These are phyloP conservation scores for Eucalyptus tenuipes DNA, from an alignment of 345 rosid species.

Conservation along the genomic window DNA sequence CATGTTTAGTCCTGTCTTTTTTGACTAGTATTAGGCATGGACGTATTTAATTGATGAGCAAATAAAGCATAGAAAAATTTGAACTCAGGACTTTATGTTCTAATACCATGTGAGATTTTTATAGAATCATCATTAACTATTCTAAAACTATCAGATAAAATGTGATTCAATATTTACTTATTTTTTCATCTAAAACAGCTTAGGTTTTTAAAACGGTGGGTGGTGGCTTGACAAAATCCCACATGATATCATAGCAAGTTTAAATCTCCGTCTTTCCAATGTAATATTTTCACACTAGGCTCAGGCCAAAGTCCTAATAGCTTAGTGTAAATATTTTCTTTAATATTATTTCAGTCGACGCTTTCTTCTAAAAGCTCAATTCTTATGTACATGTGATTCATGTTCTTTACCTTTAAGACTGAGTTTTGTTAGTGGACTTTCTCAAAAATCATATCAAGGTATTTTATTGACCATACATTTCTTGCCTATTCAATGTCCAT, in stretches of 20 bases:
- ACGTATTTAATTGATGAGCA: neutral
- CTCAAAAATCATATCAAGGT: neutral
- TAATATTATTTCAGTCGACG: fast-evolving
- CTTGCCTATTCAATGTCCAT: neutral
- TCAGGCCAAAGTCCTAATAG: neutral
- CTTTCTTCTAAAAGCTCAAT: neutral
- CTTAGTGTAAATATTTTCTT: neutral
- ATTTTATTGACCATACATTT: neutral
- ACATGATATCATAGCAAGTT: fast-evolving
- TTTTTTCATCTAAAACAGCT: no score
- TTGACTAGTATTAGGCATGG: neutral
- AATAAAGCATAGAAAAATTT: no score
- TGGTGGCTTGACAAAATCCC: fast-evolving
- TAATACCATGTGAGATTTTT: no score
- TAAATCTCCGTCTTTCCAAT: neutral
- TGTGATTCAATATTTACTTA: fast-evolving
- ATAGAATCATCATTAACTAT: fast-evolving
- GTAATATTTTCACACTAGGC: neutral
- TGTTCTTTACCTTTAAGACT: neutral
- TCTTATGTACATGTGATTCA: neutral
- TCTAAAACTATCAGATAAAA: fast-evolving
- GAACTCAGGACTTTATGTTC: fast-evolving
- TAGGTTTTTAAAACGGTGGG: fast-evolving
- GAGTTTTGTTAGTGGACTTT: neutral
- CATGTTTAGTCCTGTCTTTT: fast-evolving